These are phyloP conservation scores for Penicillium canariense DNA, from an alignment of 495 filamentous ascomycete species.

Conservation along the genomic window DNA sequence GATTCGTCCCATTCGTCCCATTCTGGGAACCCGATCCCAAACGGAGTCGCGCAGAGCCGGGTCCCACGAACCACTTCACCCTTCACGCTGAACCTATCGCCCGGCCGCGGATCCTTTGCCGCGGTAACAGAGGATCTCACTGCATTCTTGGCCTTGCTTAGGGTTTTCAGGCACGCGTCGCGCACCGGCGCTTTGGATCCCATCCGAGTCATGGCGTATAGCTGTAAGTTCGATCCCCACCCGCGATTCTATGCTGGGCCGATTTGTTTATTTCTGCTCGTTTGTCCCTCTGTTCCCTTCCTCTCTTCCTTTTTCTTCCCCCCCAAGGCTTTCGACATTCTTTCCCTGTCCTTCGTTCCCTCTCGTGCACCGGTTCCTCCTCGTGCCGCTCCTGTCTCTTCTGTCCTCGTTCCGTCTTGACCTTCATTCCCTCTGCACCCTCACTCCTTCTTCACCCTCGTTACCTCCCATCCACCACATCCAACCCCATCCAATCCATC, in stretches of 20 bases:
- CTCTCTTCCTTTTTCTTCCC: conserved; percentile 9
- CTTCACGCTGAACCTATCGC: too few relatives aligned
- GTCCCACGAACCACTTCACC: conserved; percentile 11
- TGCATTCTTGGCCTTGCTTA: conserved; percentile 49
- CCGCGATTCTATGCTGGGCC: conserved; percentile 33
- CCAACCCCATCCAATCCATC: too few relatives aligned
- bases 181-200: conserved; percentile 27
- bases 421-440: conserved; percentile 5
- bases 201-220: conserved; percentile 40
- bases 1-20: background rate
- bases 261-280: conserved; percentile 46
- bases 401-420: background rate
- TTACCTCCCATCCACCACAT: too few relatives aligned
- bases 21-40: background rate
- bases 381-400: background rate
- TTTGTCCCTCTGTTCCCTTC: conserved; percentile 29
- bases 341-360: conserved; percentile 15
- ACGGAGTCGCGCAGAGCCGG: conserved; percentile 22
- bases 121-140: conserved; percentile 39
- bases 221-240: conserved; percentile 39
- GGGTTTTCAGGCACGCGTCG: conserved; percentile 41
- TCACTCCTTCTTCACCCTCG: background rate
- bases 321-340: conserved; percentile 20
- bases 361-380: background rate
- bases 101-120: too few relatives aligned